These are phyloP conservation scores for Caryocar brasiliense DNA, from an alignment of 441 rosid genomes.

Conservation along the genomic window DNA sequence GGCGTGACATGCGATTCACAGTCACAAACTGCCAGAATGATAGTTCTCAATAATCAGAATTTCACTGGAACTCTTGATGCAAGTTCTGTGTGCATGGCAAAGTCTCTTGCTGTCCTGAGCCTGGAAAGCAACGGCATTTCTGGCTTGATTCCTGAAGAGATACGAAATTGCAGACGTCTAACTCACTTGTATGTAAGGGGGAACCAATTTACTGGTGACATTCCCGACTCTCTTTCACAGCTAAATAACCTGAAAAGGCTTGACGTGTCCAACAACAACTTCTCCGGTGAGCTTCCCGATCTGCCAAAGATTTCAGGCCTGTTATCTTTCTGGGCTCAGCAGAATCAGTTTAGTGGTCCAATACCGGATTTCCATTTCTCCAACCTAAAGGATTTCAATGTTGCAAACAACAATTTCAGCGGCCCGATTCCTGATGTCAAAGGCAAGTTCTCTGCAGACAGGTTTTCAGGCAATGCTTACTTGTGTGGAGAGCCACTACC, in stretches of 20 bases:
- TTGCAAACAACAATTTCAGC: conserved; percentile 45
- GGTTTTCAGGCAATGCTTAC: conserved; percentile 38
- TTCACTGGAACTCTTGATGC: conserved; percentile 38
- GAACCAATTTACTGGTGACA: conserved; percentile 31
- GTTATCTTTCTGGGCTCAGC: conserved; percentile 30
- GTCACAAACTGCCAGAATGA: conserved; percentile 20
- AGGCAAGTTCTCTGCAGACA: conserved; percentile 23
- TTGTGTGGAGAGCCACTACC: conserved; percentile 35
- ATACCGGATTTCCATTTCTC: conserved; percentile 40
- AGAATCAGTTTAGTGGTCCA: conserved; percentile 35
- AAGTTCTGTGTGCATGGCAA: conserved; percentile 26
- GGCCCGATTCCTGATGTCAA: conserved; percentile 43
- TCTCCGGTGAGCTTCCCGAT: conserved; percentile 36
- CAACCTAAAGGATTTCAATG: conserved; percentile 35
- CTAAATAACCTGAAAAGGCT: conserved; percentile 40
- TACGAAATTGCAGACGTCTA: conserved; percentile 32
- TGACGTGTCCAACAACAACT: conserved; percentile 32
- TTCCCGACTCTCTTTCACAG: conserved; percentile 34
- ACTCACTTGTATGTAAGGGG: conserved; percentile 33
- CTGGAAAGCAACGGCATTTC: conserved; percentile 25
- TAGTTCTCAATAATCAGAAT: conserved; percentile 34
- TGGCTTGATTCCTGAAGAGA: conserved; percentile 29
- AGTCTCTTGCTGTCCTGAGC: conserved; percentile 42
- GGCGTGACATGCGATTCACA: conserved; percentile 28
- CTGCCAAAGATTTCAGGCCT: conserved; percentile 32